Evolutionary conservation across 495 filamentous ascomycete species (phyloP).

Genomic region (Cercophora samala): DNA sequence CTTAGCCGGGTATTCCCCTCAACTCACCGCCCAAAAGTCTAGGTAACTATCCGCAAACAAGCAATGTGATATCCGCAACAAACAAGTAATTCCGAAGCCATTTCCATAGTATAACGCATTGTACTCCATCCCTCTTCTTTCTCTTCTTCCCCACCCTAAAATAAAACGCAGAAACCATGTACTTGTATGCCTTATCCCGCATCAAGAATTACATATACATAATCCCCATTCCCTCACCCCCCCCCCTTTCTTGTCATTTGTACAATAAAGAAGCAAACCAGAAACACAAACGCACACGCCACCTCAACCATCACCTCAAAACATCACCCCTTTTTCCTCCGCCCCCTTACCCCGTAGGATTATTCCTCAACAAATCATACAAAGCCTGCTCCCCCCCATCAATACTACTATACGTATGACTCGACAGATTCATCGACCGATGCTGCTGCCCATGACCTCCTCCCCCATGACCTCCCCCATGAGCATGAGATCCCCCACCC

Average conservation of each 20-base stretch:
- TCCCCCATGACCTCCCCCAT: conserved; percentile 5
- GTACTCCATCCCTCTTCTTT: background rate
- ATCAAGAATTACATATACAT: background rate
- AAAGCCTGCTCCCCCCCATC: conserved; percentile 26
- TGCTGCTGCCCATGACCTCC: conserved; percentile 18
- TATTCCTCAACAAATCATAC: conserved; percentile 27
- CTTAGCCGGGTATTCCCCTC: background rate
- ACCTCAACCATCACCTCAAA: background rate
- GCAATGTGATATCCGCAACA: background rate
- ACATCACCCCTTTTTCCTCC: background rate
- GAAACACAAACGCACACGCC: background rate
- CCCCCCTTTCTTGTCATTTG: background rate
- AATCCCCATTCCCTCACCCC: background rate
- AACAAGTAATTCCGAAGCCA: background rate
- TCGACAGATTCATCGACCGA: conserved; percentile 33
- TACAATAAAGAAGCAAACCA: background rate
- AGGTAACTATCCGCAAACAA: background rate
- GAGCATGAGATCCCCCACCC: conserved; percentile 1
- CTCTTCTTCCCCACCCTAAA: background rate
- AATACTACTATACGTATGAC: conserved; percentile 34
- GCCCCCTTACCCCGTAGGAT: conserved; percentile 10
- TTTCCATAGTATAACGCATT: background rate
- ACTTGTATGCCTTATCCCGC: background rate
- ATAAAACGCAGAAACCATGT: background rate
- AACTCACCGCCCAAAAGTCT: background rate